These are phyloP conservation scores for Andrographis paniculata DNA, from an alignment of 305 asterid genomes.

Conservation along the genomic window DNA sequence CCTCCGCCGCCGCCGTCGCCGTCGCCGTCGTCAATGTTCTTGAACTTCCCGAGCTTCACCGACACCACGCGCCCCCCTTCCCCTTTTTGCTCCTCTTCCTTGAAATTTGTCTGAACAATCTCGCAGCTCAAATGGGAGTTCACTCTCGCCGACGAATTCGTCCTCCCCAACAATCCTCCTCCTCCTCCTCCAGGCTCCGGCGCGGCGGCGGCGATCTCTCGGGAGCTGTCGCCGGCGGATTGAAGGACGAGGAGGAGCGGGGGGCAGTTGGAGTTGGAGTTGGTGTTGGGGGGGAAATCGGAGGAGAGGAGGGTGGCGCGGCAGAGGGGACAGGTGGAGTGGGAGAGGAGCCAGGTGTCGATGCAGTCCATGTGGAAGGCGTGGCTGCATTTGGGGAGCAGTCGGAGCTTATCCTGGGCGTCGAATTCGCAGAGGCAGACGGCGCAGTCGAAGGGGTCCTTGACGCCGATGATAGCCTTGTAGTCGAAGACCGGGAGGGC, in stretches of 20 bases:
- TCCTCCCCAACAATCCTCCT: too few relatives aligned
- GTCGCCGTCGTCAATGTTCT: constrained; percentile 34
- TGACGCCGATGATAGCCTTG: constrained; percentile 33
- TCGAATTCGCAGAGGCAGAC: constrained; percentile 53
- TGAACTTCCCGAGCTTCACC: constrained; percentile 72
- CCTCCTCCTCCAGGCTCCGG: constrained; percentile 19
- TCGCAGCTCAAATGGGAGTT: constrained; percentile 37
- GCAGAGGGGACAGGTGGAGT: constrained; percentile 55
- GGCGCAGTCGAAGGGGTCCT: constrained; percentile 54
- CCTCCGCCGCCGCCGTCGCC: constrained; percentile 19
- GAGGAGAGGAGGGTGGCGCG: constrained; percentile 37
- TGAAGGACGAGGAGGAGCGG: constrained; percentile 59
- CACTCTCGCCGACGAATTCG: constrained; percentile 15
- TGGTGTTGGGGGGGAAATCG: constrained; percentile 33
- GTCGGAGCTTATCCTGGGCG: constrained; percentile 36
- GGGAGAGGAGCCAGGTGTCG: constrained; percentile 55
- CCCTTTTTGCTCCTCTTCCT: constrained; percentile 22
- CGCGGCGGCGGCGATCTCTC: constrained; percentile 29
- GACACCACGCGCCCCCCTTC: neutral
- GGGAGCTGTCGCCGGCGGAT: constrained; percentile 51
- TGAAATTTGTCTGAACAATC: constrained; percentile 24
- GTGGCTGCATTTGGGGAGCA: constrained; percentile 53
- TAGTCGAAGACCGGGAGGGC: constrained; percentile 44
- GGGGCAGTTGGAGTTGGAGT: constrained; percentile 23
- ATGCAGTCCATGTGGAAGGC: constrained; percentile 52